Conservation (phyloP, 352 stramenopile genomes). For the Phytopythium cucurbitacearum region DNA sequence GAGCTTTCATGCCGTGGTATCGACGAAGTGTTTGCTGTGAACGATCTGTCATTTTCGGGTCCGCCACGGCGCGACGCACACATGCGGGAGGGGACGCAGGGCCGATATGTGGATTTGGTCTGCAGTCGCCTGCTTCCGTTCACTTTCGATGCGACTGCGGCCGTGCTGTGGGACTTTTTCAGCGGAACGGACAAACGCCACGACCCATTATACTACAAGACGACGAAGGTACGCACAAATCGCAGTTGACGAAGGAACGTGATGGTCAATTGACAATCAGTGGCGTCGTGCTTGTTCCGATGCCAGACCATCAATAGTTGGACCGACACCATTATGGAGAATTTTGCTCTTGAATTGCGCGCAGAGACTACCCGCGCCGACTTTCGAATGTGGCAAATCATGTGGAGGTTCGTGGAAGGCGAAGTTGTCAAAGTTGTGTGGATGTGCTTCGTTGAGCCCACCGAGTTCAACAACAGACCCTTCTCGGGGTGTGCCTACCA, state of each 20-base stretch:
- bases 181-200: constrained; percentile 22
- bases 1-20: too few relatives aligned
- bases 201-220: constrained; percentile 11
- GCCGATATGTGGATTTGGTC: constrained; percentile 22
- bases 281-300: not conserved
- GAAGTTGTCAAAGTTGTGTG: constrained; percentile 19
- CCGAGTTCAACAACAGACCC: constrained; percentile 17
- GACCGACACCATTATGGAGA: constrained; percentile 19
- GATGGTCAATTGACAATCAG: constrained; percentile 4
- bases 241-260: not conserved
- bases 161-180: constrained; percentile 24
- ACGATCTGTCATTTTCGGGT: constrained; percentile 11
- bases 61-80: constrained; percentile 14
- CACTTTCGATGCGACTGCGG: constrained; percentile 12
- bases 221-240: constrained; percentile 10
- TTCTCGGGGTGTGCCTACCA: constrained; percentile 16
- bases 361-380: constrained; percentile 22
- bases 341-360: constrained; percentile 21
- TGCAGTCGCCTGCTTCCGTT: constrained; percentile 25
- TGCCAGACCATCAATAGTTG: constrained; percentile 18
- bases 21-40: constrained; percentile 18
- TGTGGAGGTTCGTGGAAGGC: constrained; percentile 10
- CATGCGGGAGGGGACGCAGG: constrained; percentile 16
- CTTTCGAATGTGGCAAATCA: constrained; percentile 18
- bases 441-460: constrained; percentile 12